phyloP scores from a whole-genome alignment of 352 stramenopile species.

The Phytophthora cactorum region DNA sequence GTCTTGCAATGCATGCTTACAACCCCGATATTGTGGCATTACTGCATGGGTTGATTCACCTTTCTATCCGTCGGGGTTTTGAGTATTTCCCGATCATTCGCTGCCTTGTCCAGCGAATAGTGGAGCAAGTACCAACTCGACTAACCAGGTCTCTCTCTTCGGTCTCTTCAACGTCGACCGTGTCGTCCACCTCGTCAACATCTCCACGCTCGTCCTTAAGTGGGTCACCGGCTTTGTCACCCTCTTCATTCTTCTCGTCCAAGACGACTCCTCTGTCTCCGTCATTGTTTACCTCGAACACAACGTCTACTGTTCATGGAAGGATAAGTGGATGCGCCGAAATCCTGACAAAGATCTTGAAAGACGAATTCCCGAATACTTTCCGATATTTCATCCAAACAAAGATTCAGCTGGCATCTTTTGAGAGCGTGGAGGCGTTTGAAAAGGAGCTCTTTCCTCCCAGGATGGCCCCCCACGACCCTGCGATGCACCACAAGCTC shows the following conservation, averaged over 20 bases:
- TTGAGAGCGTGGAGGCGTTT: conserved; percentile 74
- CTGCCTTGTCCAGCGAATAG: conserved; percentile 58
- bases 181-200: conserved; percentile 46
- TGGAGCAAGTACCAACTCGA: conserved; percentile 46
- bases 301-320: conserved; percentile 45
- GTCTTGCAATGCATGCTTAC: conserved; percentile 60
- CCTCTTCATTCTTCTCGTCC: conserved; percentile 34
- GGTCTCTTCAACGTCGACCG: conserved; percentile 50
- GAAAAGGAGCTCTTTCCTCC: conserved; percentile 72
- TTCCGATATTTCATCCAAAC: conserved; percentile 79
- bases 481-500: conserved; percentile 59
- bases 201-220: conserved; percentile 41
- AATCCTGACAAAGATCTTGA: conserved; percentile 70
- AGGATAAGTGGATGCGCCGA: conserved; percentile 71
- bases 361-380: conserved; percentile 78
- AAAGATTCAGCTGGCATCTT: conserved; percentile 72
- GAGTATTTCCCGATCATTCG: conserved; percentile 54
- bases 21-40: conserved; percentile 67
- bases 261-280: conserved; percentile 28
- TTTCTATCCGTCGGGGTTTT: conserved; percentile 57
- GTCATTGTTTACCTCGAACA: conserved; percentile 50
- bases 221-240: conserved; percentile 29
- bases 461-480: conserved; percentile 57
- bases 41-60: conserved; percentile 68
- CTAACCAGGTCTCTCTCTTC: conserved; percentile 37